These are phyloP conservation scores for Spizellomyces punctatus DNA, from an alignment of 192 early-diverging fungal species.

Conservation along the genomic window DNA sequence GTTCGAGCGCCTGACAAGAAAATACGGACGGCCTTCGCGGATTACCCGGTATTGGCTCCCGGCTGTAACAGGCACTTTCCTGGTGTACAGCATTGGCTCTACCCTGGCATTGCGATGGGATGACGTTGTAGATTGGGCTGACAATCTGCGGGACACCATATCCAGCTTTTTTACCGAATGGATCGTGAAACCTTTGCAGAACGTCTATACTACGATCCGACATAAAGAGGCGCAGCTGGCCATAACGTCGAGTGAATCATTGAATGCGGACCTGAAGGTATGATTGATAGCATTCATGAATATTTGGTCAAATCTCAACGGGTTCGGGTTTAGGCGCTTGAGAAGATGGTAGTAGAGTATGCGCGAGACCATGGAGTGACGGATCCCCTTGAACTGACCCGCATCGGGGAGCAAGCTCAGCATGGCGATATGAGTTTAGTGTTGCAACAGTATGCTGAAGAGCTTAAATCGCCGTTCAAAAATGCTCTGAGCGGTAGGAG, in stretches of 20 bases:
- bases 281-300: conserved; percentile 1
- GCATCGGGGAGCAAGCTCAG: conserved; percentile 59
- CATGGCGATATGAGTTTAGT: conserved; percentile 83
- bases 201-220: conserved; percentile 79
- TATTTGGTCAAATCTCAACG: background rate
- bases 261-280: conserved; percentile 78
- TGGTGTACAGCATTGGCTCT: conserved; percentile 44
- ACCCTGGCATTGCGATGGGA: conserved; percentile 32
- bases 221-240: conserved; percentile 78
- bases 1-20: conserved; percentile 35
- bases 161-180: conserved; percentile 74
- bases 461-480: conserved; percentile 62
- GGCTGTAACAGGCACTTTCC: conserved; percentile 46
- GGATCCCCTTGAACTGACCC: conserved; percentile 23
- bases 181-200: conserved; percentile 72
- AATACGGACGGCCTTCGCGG: conserved; percentile 58
- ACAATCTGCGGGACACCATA: conserved; percentile 56
- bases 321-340: conserved; percentile 60
- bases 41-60: conserved; percentile 76
- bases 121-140: conserved; percentile 48
- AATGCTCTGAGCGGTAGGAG: conserved; percentile 18
- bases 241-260: conserved; percentile 71
- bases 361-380: conserved; percentile 53
- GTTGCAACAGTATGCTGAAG: conserved; percentile 75
- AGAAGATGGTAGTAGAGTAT: conserved; percentile 88